phyloP scores from a whole-genome alignment of 441 rosid genomes.

The Mallotus repandus region DNA sequence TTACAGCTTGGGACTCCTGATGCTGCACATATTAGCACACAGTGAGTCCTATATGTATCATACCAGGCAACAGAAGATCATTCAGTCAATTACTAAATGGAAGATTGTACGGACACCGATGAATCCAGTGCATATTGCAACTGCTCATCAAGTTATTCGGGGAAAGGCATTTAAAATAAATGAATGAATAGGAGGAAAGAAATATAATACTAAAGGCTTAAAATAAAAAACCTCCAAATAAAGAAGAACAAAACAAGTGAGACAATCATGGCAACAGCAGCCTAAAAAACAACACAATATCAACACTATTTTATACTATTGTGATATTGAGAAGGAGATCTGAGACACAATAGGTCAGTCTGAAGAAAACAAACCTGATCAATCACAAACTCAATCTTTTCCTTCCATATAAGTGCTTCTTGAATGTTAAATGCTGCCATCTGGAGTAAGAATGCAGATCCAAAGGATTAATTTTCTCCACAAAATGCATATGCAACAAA shows the following conservation, averaged over 20 bases:
- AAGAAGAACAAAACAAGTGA: slow-evolving; percentile 1
- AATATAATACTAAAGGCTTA: background rate
- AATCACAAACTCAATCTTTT: slow-evolving; percentile 81
- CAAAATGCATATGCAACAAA: background rate
- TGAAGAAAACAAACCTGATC: slow-evolving; percentile 68
- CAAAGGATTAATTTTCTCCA: slow-evolving; percentile 17
- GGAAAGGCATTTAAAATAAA: background rate
- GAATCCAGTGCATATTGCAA: background rate
- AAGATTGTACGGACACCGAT: background rate
- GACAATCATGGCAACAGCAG: no score
- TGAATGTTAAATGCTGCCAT: slow-evolving; percentile 99
- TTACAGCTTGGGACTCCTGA: slow-evolving; percentile 79
- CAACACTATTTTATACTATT: no score
- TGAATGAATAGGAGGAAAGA: background rate
- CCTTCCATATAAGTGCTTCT: slow-evolving; percentile 95
- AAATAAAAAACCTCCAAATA: background rate
- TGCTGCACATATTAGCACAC: slow-evolving; percentile 53
- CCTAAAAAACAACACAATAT: no score
- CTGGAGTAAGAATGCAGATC: slow-evolving; percentile 45
- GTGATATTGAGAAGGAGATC: background rate
- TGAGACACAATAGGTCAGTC: background rate
- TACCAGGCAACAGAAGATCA: slow-evolving; percentile 15
- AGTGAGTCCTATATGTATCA: slow-evolving; percentile 25
- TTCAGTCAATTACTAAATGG: slow-evolving; percentile 3
- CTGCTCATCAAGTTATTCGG: background rate